phyloP scores from a whole-genome alignment of 31 red algal genomes.

The Odonthalia washingtoniensis region DNA sequence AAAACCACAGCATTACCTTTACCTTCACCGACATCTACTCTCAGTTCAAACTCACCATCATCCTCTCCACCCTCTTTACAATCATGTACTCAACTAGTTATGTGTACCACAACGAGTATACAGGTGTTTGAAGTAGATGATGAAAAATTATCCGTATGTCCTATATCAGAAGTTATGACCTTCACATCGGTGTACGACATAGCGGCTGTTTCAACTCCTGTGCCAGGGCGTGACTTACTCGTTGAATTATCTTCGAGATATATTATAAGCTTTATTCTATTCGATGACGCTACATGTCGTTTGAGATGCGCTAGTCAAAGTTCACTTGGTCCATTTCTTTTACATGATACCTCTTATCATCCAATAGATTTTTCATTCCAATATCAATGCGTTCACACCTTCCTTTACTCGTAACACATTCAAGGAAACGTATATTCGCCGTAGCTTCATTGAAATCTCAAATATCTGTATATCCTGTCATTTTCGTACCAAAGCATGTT shows the following conservation, averaged over 20 bases:
- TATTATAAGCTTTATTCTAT: slow-evolving; percentile 60
- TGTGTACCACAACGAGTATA: slow-evolving; percentile 44
- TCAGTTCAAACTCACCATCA: slow-evolving; percentile 3
- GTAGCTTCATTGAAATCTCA: slow-evolving; percentile 43
- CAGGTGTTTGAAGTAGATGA: slow-evolving; percentile 48
- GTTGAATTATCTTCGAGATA: slow-evolving; percentile 41
- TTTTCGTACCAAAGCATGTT: slow-evolving; percentile 64
- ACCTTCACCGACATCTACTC: background rate
- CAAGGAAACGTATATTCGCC: slow-evolving; percentile 64
- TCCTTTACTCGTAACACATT: slow-evolving; percentile 62
- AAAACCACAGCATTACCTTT: background rate
- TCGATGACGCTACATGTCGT: slow-evolving; percentile 46
- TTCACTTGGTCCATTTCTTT: background rate
- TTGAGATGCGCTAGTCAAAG: slow-evolving; percentile 35
- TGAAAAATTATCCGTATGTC: slow-evolving; percentile 43
- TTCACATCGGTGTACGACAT: slow-evolving; percentile 46
- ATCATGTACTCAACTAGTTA: slow-evolving; percentile 58
- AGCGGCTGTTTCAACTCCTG: slow-evolving; percentile 50
- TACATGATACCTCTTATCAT: too few species aligned
- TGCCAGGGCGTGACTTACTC: slow-evolving; percentile 58
- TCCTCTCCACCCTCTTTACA: slow-evolving; percentile 40
- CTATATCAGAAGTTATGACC: slow-evolving; percentile 40
- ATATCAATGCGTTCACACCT: too few species aligned
- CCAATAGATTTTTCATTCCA: too few species aligned
- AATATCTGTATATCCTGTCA: slow-evolving; percentile 67